Conservation (phyloP, 441 rosid species). For the Adansonia gregorii region DNA sequence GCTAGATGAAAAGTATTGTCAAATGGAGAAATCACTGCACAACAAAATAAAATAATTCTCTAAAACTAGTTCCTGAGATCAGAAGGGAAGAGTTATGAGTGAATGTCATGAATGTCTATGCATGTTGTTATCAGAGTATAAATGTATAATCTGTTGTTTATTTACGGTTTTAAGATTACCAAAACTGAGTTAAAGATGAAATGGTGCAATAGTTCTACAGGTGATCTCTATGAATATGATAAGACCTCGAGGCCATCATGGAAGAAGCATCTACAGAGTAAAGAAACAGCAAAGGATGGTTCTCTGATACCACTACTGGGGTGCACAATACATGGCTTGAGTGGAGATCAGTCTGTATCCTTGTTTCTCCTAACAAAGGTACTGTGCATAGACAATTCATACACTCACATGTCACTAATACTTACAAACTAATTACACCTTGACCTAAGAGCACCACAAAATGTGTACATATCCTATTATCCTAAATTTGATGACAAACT, state of each 20-base stretch:
- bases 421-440: neutral
- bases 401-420: neutral
- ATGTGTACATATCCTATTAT: neutral
- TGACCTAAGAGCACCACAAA: neutral
- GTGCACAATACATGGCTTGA: conserved; percentile 43
- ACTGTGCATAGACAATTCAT: conserved; percentile 9
- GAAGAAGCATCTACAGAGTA: conserved; percentile 70
- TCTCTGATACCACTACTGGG: conserved; percentile 49
- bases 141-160: neutral
- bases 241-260: conserved; percentile 69
- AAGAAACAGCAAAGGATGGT: conserved; percentile 43
- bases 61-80: neutral
- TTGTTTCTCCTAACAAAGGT: conserved; percentile 74
- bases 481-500: conserved; percentile 16
- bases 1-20: neutral
- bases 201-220: conserved; percentile 53
- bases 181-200: neutral
- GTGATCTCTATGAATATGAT: conserved; percentile 71
- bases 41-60: neutral
- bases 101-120: neutral
- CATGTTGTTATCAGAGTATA: neutral
- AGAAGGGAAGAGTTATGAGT: neutral
- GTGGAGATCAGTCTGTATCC: conserved; percentile 55
- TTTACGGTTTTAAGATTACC: neutral
- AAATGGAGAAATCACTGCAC: conserved; percentile 7